These are phyloP conservation scores for Verbena officinalis DNA, from an alignment of 257 asterid genomes.

Conservation along the genomic window DNA sequence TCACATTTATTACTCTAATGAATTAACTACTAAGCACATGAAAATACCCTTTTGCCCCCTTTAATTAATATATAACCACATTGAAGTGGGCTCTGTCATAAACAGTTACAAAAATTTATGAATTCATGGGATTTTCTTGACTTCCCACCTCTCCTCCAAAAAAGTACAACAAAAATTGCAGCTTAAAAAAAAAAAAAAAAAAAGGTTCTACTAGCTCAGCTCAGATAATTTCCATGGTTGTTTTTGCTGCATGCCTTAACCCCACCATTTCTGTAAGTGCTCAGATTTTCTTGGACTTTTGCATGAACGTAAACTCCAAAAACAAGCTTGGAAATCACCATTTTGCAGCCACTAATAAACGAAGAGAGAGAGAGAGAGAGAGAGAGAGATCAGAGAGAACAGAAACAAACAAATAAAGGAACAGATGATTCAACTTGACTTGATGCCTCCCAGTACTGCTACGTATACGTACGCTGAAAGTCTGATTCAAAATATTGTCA, in stretches of 20 bases:
- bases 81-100: neutral
- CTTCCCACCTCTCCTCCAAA: constrained; percentile 10
- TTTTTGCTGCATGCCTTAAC: constrained; percentile 32
- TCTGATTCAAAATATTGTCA: constrained; percentile 11
- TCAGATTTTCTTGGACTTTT: constrained; percentile 1
- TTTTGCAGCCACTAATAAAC: constrained; percentile 1
- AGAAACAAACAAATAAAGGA: neutral
- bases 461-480: neutral
- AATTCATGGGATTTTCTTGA: constrained; percentile 49
- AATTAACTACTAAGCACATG: neutral
- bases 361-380: neutral
- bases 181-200: neutral
- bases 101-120: constrained; percentile 35
- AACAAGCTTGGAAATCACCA: constrained; percentile 52
- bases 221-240: constrained; percentile 45
- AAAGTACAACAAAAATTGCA: neutral
- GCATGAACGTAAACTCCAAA: constrained; percentile 25
- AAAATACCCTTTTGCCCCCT: constrained; percentile 18
- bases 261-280: neutral
- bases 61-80: neutral
- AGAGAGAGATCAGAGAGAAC: neutral
- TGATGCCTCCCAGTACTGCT: neutral
- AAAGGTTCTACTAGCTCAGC: neutral
- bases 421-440: neutral
- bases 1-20: constrained; percentile 8